Base-by-base conservation (phyloP, 768 basidiomycete species). In the Pulveroboletus frians region DNA sequence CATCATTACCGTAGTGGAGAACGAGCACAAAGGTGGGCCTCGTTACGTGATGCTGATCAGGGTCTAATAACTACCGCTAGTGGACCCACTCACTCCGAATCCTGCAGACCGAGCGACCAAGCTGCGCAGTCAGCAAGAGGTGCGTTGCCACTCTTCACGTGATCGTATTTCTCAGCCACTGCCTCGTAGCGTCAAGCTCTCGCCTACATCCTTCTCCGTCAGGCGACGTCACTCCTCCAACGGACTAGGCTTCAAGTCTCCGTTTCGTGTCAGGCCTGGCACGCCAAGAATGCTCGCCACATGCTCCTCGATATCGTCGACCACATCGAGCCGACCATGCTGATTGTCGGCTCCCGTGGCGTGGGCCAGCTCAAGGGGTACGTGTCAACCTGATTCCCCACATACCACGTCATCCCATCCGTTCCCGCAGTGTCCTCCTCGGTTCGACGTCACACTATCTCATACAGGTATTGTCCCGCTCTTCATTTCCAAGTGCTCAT, bases 361-460 rank as follows among this genome's bases (percentile, higher is more conserved):
- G 54, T 94, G 15, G 80, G 89, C 17, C 84, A 91, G 57, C 69
- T 97, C 45, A 92, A 93, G 63, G 92, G 92, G 89, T 92, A 49
- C 52, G 79, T 68, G 10, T 38, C 20, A 8, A 30, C 18, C 21
- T 9, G 13, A 4, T n/a, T n/a, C 20, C 9, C 14, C 9, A 9
- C 23, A 10, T 35, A 1, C 39, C 35, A 26, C 30, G 26, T 17
- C 18, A 27, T 18, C 3, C 14, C 8, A 11, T 8, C 17, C 6
- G 1, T 27, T 20, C 41, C 17, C 10, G 3, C 58, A 93, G 92
- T 23, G 94, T 95, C 56, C 76, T 97, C 3, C 82, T 97, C 32
- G 94, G 93, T 13, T 94, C 92, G 4, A 97, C 92, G 1, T 95
- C 92, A 1, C 91, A 97, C 67, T 97, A 97, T 64, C 80, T 92